Base-by-base conservation (phyloP, 768 basidiomycete species). In the Xerocomus potaroensis region DNA sequence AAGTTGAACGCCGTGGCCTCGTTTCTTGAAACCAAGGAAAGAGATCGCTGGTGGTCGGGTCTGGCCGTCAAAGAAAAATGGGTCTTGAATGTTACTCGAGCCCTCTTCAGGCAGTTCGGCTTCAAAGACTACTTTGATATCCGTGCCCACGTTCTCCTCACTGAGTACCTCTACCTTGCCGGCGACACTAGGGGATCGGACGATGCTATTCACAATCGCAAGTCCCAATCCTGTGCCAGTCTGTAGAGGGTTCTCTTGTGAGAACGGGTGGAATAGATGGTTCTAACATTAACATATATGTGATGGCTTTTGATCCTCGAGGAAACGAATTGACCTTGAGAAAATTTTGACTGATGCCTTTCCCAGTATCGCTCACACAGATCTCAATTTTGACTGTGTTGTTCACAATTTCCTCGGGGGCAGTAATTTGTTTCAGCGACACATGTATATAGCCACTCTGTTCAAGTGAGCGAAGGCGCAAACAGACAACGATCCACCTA, bases 141-240 rank as follows among this genome's bases (percentile, higher is more conserved):
- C 91, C 2, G 94, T 96, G 22, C 94, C 94, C 30, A 81, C 73
- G 15, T 81, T 88, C 68, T 94, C 93, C 53, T 88, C 84, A 50
- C 91, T 94, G 83, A 84, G 85, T 9, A 97, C 93, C 57, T 96
- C 94, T 31, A 96, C 87, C 58, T 91, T 91, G 37, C 94, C 94
- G 22, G 83, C 79, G 43, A 97, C 83, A 53, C 83, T 87, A 36
- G 87, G 83, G 3, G 90, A 91, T 14, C 80, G 81, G 30, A 94
- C 79, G 53, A 96, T 96, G 55, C 86, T 91, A 70, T 87, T 91
- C 61, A 96, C 94, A 54, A 97, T 96, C 26, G 94, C 93, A 19
- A 96, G 80, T 9, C 94, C 94, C 8, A 97, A 78, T 5, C 93
- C 94, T 2, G 93, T 96, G 2, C 93, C 93, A 1, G 91, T 83